phyloP scores from a whole-genome alignment of 108 stramenopile genomes.

The Parietichytrium sp. region DNA sequence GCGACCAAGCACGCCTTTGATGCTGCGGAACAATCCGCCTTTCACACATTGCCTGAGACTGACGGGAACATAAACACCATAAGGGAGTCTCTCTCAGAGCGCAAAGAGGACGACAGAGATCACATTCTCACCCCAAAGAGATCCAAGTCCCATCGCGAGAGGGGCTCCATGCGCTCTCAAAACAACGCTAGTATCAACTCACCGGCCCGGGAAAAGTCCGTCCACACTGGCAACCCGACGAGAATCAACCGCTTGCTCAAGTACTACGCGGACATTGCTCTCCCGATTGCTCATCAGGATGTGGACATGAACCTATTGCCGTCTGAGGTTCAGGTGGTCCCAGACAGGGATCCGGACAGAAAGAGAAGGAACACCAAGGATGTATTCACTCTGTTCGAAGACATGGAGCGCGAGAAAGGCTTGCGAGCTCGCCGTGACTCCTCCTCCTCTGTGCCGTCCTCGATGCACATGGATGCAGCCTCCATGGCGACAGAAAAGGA shows the following conservation, averaged over 20 bases:
- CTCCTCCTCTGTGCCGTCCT: too few relatives aligned
- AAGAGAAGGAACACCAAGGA: neutral
- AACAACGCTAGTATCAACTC: neutral
- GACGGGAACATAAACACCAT: neutral
- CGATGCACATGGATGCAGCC: neutral
- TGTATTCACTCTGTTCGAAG: neutral
- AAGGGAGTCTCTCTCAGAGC: neutral
- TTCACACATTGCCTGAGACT: neutral
- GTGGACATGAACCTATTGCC: conserved; percentile 32
- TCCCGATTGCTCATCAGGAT: conserved; percentile 27
- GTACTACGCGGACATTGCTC: conserved; percentile 3
- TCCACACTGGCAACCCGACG: neutral
- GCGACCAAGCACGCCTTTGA: too few relatives aligned
- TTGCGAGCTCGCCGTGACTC: too few relatives aligned
- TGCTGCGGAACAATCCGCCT: too few relatives aligned
- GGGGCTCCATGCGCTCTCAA: neutral
- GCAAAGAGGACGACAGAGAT: neutral
- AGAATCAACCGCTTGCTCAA: neutral
- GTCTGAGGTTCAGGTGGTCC: neutral
- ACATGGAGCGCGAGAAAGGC: conserved; percentile 28
- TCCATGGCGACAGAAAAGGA: neutral
- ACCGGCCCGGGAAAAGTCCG: neutral
- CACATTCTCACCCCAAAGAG: neutral
- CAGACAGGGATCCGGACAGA: neutral
- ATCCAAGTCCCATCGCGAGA: neutral